Evolutionary conservation across 257 asterid species (phyloP).

Genomic region (Lantana camara): DNA sequence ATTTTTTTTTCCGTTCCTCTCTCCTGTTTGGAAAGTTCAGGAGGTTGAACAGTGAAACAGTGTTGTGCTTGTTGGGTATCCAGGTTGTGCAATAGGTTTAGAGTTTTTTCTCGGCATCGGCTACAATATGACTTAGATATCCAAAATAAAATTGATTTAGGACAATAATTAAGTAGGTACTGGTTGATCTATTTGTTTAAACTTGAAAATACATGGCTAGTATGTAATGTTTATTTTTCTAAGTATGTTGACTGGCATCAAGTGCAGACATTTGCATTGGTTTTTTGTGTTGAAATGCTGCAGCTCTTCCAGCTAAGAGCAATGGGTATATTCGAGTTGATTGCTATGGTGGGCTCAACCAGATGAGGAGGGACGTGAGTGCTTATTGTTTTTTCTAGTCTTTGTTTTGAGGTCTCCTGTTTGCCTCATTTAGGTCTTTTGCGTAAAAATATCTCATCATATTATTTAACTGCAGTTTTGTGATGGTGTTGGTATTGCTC

Average conservation of each 20-base stretch:
- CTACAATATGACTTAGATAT: background rate
- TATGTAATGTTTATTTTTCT: conserved; percentile 32
- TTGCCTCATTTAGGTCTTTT: background rate
- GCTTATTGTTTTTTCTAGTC: conserved; percentile 8
- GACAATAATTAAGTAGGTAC: background rate
- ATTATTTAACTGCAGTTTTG: conserved; percentile 64
- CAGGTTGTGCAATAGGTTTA: conserved; percentile 1
- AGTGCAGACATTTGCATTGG: conserved; percentile 93
- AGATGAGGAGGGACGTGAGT: conserved; percentile 99
- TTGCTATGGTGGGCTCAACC: conserved; percentile 99
- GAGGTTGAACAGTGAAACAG: background rate
- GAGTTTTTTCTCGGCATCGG: background rate
- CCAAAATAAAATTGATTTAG: conserved; percentile 18
- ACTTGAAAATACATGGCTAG: background rate
- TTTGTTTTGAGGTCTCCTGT: background rate
- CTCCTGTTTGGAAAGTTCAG: background rate
- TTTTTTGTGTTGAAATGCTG: conserved; percentile 95
- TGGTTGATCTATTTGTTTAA: background rate
- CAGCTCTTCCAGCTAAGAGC: conserved; percentile 81
- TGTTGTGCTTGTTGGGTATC: background rate
- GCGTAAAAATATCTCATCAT: background rate
- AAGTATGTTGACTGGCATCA: conserved; percentile 71
- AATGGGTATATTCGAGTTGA: conserved; percentile 95
- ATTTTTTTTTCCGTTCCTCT: background rate
- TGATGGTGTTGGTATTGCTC: conserved; percentile 97